Base-by-base conservation (phyloP, 441 rosid genomes). In the Melastoma candidum region DNA sequence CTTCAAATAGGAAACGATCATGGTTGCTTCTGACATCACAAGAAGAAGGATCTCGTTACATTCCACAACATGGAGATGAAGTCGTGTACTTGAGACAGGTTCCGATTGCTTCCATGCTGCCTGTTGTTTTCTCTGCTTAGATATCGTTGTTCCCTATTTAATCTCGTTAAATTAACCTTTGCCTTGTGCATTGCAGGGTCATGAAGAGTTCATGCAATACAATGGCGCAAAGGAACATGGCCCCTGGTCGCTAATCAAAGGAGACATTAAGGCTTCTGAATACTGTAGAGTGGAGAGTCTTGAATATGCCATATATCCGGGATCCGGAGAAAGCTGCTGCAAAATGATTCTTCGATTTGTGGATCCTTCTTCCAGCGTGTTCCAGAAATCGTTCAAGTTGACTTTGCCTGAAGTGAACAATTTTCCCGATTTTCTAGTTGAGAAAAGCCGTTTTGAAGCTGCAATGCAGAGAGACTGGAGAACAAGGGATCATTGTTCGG, bases 251-350 rank as follows among this genome's bases (percentile, higher is more conserved):
- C 65, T 73, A 41, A 13, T 78, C 3, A 82, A 80, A 67, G 93
- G 78, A 39, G 71, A 70, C 61, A 64, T 95, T 58, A 81, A 79
- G 64, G 83, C 95, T 17, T 95, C 82, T 56, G 99, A 95, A 68
- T 83, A 77, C 66, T 90, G 97, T 66, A 77, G 71, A 72, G 80
- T 87, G 58, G 95, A 79, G 73, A 68, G 60, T 57, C 97, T 95
- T 10, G 87, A 85, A 60, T 95, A 90, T 69, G 78, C 95, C 50
- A 72, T 87, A 12, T 69, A 72, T 64, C 77, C 99, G 12, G 96
- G 98, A 58, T 90, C 97, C 51, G 99, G 99, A 44, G 99, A 95
- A 68, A 76, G 95, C 82, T 85, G 99, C 77, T 95, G 99, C 64
- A 84, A 87, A 85, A 69, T 95, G 90, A 87, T 72, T 1, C 97